Base-by-base conservation (phyloP, 306 rosid species). In the Cicer pinnatifidum region DNA sequence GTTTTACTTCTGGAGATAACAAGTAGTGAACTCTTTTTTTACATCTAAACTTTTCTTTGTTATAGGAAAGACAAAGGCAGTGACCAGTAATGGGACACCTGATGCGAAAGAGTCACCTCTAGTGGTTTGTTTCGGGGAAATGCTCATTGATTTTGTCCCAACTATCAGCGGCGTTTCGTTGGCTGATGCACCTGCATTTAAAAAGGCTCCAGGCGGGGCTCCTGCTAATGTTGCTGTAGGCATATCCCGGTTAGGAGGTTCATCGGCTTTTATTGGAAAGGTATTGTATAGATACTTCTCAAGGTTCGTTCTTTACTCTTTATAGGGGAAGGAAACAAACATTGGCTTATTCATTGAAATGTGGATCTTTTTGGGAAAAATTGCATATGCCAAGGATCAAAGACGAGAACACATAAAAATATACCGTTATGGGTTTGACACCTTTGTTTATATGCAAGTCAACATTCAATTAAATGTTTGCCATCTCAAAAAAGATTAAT, bases 201-300 rank as follows among this genome's bases (percentile, higher is more conserved):
- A 94, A 75, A 94, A 94, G 81, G 98, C 98, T 79, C 86, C 98
- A 8, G 98, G 98, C 19, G 98, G 98, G 66, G 98, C 97, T 69
- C 98, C 97, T 78, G 98, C 98, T 17, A 93, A 93, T 82, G 98
- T 93, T 80, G 97, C 98, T 13, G 98, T 93, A 54, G 98, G 95
- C 71, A 84, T 93, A 82, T 81, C 98, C 47, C 87, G 98, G 47
- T 90, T 93, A 45, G 98, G 98, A 64, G 97, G 98, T 68, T 91
- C 94, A 52, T 82, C 98, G 1, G 98, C 98, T 77, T 91, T 93
- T 76, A 89, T 91, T 43, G 98, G 98, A 60, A 93, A 93, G 97
- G 98, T 93, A 84, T 63, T 80, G 15, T 48, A 50, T 11, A 23
- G 41, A 54, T 67, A 51, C n/a, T n/a, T 63, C 38, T 64, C 8